Conservation (phyloP, 139 green algal species). For the Closterium sp. region DNA sequence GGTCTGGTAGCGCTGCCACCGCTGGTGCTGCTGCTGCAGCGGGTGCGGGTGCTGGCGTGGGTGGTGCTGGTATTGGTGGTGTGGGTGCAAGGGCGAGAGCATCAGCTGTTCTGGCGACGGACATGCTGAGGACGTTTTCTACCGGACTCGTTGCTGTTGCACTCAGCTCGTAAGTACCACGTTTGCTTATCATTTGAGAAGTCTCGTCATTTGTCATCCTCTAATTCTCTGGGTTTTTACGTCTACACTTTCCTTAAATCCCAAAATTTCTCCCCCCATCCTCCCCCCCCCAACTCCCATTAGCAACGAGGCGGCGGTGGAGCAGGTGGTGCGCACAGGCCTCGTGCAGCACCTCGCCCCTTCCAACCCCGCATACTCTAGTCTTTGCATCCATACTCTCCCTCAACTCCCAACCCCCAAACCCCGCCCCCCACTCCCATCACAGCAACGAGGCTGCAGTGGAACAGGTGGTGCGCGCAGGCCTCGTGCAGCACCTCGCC, state of each 20-base stretch:
- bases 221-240: no score
- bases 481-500: constrained; percentile 31
- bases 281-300: no score
- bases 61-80: neutral
- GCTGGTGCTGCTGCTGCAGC: neutral
- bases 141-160: neutral
- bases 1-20: neutral
- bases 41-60: neutral
- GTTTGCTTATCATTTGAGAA: no score
- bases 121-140: neutral
- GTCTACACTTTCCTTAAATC: no score
- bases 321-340: constrained; percentile 44
- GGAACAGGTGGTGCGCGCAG: constrained; percentile 45
- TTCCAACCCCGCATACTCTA: no score
- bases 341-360: constrained; percentile 22
- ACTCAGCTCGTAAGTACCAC: neutral
- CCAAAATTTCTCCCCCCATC: no score
- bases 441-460: constrained; percentile 45
- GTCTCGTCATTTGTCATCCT: no score
- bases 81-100: neutral
- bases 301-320: constrained; percentile 45
- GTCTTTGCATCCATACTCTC: no score
- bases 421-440: no score
- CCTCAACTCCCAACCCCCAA: no score
- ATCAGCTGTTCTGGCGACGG: neutral